Conservation (phyloP, 352 stramenopile genomes). For the Globisporangium cystogenes region DNA sequence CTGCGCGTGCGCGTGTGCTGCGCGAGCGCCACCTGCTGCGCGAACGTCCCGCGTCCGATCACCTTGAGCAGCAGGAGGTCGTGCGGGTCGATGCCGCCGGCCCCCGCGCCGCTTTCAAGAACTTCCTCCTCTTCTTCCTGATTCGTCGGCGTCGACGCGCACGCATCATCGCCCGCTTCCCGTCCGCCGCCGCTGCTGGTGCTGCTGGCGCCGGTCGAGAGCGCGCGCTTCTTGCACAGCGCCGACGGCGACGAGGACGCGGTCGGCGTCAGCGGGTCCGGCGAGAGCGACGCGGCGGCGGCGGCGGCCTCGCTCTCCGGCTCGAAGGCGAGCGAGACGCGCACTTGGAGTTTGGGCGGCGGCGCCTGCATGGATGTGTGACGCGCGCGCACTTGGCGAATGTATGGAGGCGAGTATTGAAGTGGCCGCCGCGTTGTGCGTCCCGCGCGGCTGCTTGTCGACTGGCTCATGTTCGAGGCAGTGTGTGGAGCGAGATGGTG, state of each 20-base stretch:
- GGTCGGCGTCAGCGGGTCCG: too few relatives aligned
- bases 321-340: neutral
- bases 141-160: neutral
- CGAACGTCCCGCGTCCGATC: conserved; percentile 81
- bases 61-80: conserved; percentile 80
- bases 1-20: conserved; percentile 39
- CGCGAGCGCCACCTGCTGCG: conserved; percentile 74
- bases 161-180: neutral
- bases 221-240: neutral
- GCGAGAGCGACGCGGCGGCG: neutral
- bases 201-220: neutral
- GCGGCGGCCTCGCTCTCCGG: neutral
- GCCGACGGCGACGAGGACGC: neutral
- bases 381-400: neutral
- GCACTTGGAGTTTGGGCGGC: neutral
- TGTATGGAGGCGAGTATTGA: neutral
- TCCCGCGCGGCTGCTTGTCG: neutral
- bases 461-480: neutral
- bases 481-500: too few relatives aligned
- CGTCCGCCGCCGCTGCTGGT: neutral
- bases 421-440: neutral
- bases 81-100: conserved; percentile 37
- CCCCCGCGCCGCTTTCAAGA: neutral
- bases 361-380: neutral
- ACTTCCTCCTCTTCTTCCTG: neutral